Percentiles rank a stretch among this genome's conserved stretches.
Conservation (phyloP, 345 rosid species). For the Populus euphratica region DNA sequence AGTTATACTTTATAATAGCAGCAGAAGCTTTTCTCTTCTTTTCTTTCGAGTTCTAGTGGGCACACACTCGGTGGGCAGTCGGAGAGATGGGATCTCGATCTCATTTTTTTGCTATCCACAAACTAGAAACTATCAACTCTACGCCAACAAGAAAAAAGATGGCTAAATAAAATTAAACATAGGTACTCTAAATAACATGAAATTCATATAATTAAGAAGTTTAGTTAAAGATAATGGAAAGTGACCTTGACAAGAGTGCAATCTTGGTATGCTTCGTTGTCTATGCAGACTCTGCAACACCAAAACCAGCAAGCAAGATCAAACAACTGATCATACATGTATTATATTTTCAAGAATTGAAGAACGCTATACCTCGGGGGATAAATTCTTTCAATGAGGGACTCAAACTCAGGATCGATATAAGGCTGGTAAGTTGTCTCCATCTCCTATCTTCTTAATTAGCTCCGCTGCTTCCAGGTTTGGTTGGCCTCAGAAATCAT, state of each 20-base stretch:
- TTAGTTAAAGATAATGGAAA: not conserved
- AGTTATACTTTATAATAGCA: not conserved
- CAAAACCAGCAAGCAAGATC: conserved; percentile 6
- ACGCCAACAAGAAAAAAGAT: not conserved
- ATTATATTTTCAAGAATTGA: not conserved
- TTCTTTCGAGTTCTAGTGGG: conserved; percentile 15
- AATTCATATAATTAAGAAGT: not conserved
- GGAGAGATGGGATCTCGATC: conserved; percentile 2
- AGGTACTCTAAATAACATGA: not conserved
- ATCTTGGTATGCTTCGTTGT: conserved; percentile 64
- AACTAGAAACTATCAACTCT: not conserved
- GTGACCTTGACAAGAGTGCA: conserved; percentile 88
- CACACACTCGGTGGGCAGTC: conserved; percentile 7
- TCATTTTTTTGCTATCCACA: too few species aligned
- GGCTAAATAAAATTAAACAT: not conserved
- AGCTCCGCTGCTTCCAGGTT: not conserved
- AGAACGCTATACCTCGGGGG: conserved; percentile 56
- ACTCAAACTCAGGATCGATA: conserved; percentile 68
- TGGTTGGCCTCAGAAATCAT: too few species aligned
- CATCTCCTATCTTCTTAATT: conserved; percentile 33
- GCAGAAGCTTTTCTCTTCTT: not conserved
- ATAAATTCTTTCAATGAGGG: conserved; percentile 77
- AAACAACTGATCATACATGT: not conserved
- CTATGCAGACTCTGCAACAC: conserved; percentile 69
- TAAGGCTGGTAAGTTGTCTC: conserved; percentile 65